phyloP scores from a whole-genome alignment of 2,329 filamentous ascomycete species.

The Biscogniauxia sp. region DNA sequence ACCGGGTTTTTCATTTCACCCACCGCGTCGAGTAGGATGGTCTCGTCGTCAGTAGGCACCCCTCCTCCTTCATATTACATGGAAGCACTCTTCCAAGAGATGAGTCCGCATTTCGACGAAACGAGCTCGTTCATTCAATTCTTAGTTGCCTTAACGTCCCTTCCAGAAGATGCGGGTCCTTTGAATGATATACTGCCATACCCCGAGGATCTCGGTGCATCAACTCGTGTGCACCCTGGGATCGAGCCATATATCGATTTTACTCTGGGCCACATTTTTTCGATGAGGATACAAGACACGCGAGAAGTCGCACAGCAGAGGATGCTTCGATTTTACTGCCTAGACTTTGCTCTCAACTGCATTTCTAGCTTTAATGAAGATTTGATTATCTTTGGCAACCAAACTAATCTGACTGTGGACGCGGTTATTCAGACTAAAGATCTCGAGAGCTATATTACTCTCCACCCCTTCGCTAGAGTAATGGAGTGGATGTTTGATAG shows the following conservation, averaged over 20 bases:
- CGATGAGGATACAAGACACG: constrained; percentile 62
- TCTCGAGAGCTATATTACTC: constrained; percentile 73
- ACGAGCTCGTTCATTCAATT: constrained; percentile 80
- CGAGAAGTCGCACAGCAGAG: constrained; percentile 67
- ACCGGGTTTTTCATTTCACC: constrained; percentile 51
- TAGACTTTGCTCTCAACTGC: constrained; percentile 79
- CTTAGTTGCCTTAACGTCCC: constrained; percentile 68
- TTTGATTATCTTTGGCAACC: constrained; percentile 79
- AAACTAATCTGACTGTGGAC: constrained; percentile 74
- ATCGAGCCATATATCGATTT: constrained; percentile 95
- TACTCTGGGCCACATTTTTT: constrained; percentile 75
- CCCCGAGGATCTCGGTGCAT: constrained; percentile 77
- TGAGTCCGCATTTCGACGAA: constrained; percentile 79
- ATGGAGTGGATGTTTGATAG: constrained; percentile 99
- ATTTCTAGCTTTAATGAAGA: constrained; percentile 91
- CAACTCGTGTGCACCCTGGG: constrained; percentile 72
- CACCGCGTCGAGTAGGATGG: constrained; percentile 22
- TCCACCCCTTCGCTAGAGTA: constrained; percentile 89
- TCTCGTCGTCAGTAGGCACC: constrained; percentile 33
- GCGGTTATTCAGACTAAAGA: constrained; percentile 70
- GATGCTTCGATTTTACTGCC: constrained; percentile 73
- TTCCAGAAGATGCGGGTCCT: constrained; percentile 57
- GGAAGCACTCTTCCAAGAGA: constrained; percentile 68
- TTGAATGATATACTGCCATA: constrained; percentile 80
- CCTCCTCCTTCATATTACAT: constrained; percentile 37